These are phyloP conservation scores for Russula abietina DNA, from an alignment of 768 basidiomycete genomes.

Conservation along the genomic window DNA sequence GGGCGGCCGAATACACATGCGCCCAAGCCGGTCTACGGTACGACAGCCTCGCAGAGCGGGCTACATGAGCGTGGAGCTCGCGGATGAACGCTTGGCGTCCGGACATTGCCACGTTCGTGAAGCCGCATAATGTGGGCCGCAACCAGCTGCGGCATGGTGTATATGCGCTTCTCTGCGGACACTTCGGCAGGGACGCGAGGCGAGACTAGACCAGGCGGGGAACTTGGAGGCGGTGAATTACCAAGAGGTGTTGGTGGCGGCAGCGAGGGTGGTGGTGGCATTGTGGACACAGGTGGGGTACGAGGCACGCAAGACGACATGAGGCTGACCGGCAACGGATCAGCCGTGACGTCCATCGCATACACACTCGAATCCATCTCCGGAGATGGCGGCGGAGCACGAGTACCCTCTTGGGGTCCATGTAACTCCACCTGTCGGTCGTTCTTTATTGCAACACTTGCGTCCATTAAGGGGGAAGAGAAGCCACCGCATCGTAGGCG, in stretches of 20 bases:
- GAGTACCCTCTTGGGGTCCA: conserved; percentile 17
- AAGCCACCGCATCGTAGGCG: conserved; percentile 14
- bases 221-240: neutral
- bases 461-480: conserved; percentile 9
- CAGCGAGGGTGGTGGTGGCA: conserved; percentile 1
- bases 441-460: neutral
- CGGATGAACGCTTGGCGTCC: conserved; percentile 7
- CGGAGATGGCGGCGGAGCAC: conserved; percentile 20
- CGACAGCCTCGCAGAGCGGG: conserved; percentile 10
- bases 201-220: conserved; percentile 17
- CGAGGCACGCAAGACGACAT: neutral
- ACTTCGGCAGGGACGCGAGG: conserved; percentile 7
- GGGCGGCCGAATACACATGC: neutral
- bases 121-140: conserved; percentile 23
- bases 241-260: neutral
- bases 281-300: neutral
- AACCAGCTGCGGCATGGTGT: conserved; percentile 25
- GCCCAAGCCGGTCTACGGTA: neutral
- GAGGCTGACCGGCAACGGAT: conserved; percentile 16
- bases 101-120: conserved; percentile 18
- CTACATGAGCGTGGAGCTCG: conserved; percentile 7
- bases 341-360: conserved; percentile 14
- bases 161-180: conserved; percentile 15
- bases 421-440: neutral
- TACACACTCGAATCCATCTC: conserved; percentile 16